Evolutionary conservation across 768 basidiomycete species (phyloP).

Genomic region (Collybia sordida): DNA sequence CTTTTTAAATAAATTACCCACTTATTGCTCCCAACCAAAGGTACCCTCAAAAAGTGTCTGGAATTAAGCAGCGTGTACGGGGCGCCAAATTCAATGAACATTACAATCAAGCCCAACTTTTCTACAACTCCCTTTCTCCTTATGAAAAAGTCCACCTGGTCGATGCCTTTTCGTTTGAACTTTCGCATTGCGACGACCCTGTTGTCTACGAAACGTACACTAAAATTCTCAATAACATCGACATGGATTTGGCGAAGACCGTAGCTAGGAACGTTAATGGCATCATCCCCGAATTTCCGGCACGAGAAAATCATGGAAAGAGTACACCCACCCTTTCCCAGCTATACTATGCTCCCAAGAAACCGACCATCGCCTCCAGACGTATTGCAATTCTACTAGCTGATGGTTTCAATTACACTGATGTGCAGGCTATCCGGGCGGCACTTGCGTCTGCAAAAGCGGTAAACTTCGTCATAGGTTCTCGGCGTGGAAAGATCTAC

Average conservation of each 20-base stretch:
- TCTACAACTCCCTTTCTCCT: conserved; percentile 75
- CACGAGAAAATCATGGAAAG: conserved; percentile 56
- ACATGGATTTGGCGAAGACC: conserved; percentile 66
- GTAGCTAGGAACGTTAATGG: conserved; percentile 70
- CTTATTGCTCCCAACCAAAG: conserved; percentile 26
- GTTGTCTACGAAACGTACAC: conserved; percentile 69
- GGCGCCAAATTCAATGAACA: conserved; percentile 81
- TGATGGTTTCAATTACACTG: conserved; percentile 68
- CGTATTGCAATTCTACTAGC: conserved; percentile 76
- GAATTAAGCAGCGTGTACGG: conserved; percentile 59
- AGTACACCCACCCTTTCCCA: conserved; percentile 60
- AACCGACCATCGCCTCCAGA: conserved; percentile 60
- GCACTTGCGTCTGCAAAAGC: conserved; percentile 53
- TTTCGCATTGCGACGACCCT: conserved; percentile 80
- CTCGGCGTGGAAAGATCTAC: conserved; percentile 56
- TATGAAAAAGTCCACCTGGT: conserved; percentile 75
- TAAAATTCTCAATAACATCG: conserved; percentile 67
- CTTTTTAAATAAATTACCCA: no score
- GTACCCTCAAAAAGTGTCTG: conserved; percentile 46
- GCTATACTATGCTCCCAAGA: conserved; percentile 48
- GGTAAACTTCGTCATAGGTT: conserved; percentile 65
- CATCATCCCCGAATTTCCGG: conserved; percentile 50
- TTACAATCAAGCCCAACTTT: conserved; percentile 71
- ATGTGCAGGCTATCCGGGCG: conserved; percentile 58
- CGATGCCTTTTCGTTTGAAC: conserved; percentile 75